Evolutionary conservation across 768 basidiomycete species (phyloP), one percentile per base, ranked within the genome.

Genomic region (Pleurotus eryngii): DNA sequence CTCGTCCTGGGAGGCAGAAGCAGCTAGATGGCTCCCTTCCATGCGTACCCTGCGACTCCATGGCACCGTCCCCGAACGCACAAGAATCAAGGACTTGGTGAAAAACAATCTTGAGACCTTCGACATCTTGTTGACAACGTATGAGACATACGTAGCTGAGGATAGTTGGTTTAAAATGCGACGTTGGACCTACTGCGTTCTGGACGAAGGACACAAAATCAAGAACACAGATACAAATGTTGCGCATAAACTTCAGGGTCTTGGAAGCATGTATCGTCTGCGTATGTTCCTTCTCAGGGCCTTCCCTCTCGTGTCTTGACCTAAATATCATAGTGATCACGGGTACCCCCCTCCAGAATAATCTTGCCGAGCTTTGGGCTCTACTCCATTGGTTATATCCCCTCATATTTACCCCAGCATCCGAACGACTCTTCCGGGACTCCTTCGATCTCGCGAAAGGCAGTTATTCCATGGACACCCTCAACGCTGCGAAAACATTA

Each of bases 321-420:
- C 15, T 24, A 30, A 14, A 35, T 4, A 18, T 11, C 37, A 15
- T 59, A 84, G 83, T 90, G 58, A 71, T 90, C 57, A 88, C 86
- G 0, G 89, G 89, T 20, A 90, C 89, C 0, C 89, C 89, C 0
- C 77, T 90, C 0, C 88, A 90, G 63, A 86, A 86, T 61, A 82
- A 86, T 59, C 66, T 86, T 9, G 66, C 75, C 17, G 84, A 86
- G 64, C 72, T 86, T 14, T 83, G 81, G 84, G 65, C 75, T 20
- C 68, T 84, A 11, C 67, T 85, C 15, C 79, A 77, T 60, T 85
- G 79, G 79, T 71, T 86, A 15, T 81, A 80, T 61, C 84, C 85
- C 3, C 58, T 60, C 2, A 69, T 85, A 38, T 86, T 86, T 64
- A 83, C 78, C 1, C 46, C 60, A 4, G 61, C 77, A 2, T 76